Evolutionary conservation across 805 yeast genomes (phyloP).

Genomic region (Starmerella floris): DNA sequence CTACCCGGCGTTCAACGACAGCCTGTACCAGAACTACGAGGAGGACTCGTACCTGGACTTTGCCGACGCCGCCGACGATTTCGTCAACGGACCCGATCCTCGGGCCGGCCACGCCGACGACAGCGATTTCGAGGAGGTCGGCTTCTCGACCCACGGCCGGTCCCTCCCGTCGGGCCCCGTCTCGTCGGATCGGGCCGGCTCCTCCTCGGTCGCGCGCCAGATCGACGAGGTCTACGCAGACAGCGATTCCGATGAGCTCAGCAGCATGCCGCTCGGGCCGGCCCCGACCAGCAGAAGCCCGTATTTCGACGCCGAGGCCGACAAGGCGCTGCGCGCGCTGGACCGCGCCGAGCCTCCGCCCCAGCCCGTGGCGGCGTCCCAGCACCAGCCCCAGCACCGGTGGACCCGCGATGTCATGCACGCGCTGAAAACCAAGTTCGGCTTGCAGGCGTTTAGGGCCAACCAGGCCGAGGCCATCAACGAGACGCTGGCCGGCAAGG

Average conservation of each 20-base stretch:
- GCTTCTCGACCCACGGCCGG: neutral
- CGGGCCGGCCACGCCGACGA: neutral
- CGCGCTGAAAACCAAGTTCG: slow-evolving; percentile 47
- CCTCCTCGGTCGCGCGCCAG: neutral
- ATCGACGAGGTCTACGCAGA: neutral
- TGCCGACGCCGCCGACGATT: neutral
- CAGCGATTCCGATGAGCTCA: neutral
- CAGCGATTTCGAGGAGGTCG: neutral
- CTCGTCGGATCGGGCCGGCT: neutral
- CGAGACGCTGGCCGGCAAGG: slow-evolving; percentile 61
- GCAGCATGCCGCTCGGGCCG: neutral
- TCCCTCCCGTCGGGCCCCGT: too few relatives aligned
- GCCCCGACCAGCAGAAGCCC: neutral
- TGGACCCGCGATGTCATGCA: slow-evolving; percentile 62
- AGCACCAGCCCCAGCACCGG: slow-evolving; percentile 20
- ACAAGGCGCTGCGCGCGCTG: neutral
- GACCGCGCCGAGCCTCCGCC: neutral
- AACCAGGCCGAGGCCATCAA: slow-evolving; percentile 81
- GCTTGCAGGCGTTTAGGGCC: slow-evolving; percentile 52
- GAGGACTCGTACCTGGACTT: neutral
- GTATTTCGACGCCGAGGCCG: neutral
- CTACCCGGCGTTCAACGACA: neutral
- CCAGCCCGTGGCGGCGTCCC: neutral
- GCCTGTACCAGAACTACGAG: neutral
- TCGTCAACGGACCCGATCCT: neutral